A percentile compares a stretch with the other conserved stretches of the same genome.
phyloP scores from a whole-genome alignment of 2,329 filamentous ascomycete genomes.

The Sporothrix dimorphospora region DNA sequence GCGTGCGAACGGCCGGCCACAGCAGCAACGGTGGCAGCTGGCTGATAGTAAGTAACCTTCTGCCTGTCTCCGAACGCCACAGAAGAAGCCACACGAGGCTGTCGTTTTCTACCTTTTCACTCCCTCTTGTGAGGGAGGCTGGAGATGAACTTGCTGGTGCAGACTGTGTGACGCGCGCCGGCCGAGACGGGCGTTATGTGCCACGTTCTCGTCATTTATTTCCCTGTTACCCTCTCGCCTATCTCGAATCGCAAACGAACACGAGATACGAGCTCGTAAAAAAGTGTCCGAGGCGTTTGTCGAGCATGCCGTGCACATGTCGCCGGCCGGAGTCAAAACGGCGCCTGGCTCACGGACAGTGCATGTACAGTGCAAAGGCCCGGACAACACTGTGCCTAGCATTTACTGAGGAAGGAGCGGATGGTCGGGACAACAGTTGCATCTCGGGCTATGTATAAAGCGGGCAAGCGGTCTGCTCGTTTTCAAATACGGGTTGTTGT shows the following conservation, averaged over 20 bases:
- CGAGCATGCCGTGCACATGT: no score
- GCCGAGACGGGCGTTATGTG: slow-evolving; percentile 11
- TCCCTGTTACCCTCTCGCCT: neutral
- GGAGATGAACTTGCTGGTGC: neutral
- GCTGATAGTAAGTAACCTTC: neutral
- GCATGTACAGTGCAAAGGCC: neutral
- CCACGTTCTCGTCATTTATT: neutral
- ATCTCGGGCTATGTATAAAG: neutral
- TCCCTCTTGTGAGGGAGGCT: neutral
- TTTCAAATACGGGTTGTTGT: neutral
- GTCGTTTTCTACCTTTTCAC: neutral
- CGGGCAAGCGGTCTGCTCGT: neutral
- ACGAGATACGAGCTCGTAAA: neutral
- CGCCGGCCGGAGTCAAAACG: slow-evolving; percentile 2
- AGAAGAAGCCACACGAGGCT: slow-evolving; percentile 13
- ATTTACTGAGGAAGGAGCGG: neutral
- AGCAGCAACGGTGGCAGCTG: neutral
- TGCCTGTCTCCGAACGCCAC: slow-evolving; percentile 14
- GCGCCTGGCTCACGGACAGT: neutral
- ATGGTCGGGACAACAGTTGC: neutral
- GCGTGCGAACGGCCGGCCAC: neutral
- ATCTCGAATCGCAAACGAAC: no score
- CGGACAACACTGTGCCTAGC: neutral
- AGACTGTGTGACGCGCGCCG: neutral
- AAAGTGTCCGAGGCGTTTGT: neutral